Percentiles rank a stretch among this genome's conserved stretches.
These are phyloP conservation scores for Cytidiella melzeri DNA, from an alignment of 768 basidiomycete genomes.

Conservation along the genomic window DNA sequence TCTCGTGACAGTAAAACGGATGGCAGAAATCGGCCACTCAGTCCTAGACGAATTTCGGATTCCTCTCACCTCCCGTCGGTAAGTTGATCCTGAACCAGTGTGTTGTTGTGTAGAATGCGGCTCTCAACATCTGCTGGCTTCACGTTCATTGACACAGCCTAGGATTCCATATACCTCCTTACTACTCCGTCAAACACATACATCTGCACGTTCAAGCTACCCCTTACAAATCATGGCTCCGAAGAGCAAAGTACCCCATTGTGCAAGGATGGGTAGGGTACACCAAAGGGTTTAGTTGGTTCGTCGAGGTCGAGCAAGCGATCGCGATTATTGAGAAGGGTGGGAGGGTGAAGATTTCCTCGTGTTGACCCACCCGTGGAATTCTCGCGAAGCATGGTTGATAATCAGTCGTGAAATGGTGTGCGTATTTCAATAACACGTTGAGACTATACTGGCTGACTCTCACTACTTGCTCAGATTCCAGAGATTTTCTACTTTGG, in stretches of 20 bases:
- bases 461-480: too few species aligned
- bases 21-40: conserved; percentile 45
- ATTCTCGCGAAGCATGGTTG: too few species aligned
- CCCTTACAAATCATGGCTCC: conserved; percentile 45
- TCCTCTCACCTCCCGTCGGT: conserved; percentile 42
- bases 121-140: background rate
- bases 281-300: conserved; percentile 70
- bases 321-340: conserved; percentile 53
- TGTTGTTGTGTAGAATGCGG: too few species aligned
- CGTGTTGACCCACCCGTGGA: too few species aligned
- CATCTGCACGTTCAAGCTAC: conserved; percentile 70
- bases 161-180: conserved; percentile 81
- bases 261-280: conserved; percentile 31
- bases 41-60: conserved; percentile 45
- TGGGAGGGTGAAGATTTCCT: conserved; percentile 41
- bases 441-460: too few species aligned
- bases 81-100: too few species aligned
- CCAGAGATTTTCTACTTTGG: too few species aligned
- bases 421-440: too few species aligned
- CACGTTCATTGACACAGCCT: conserved; percentile 41
- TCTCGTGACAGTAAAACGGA: conserved; percentile 33
- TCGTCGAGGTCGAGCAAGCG: conserved; percentile 56
- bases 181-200: conserved; percentile 64
- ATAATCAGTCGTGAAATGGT: too few species aligned
- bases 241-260: conserved; percentile 44